These are phyloP conservation scores for Hanseniaspora guilliermondii DNA, from an alignment of 805 yeast species.

Conservation along the genomic window DNA sequence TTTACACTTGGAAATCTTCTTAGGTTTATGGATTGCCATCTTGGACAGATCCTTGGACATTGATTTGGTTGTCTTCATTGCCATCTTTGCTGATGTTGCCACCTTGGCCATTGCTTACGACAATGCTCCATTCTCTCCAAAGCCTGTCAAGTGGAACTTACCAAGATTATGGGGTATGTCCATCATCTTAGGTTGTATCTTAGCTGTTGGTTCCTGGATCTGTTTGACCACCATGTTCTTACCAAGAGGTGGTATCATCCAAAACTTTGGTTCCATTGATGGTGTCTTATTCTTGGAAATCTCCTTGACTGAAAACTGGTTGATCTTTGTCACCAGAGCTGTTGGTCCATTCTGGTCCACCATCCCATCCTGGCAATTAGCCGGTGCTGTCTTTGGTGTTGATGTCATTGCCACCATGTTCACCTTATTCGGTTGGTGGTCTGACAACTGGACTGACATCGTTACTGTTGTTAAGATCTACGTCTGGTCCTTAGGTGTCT, in stretches of 20 bases:
- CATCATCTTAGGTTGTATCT: conserved; percentile 66
- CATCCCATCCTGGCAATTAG: conserved; percentile 87
- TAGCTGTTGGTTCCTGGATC: conserved; percentile 90
- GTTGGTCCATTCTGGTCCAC: conserved; percentile 98
- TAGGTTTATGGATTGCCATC: conserved; percentile 94
- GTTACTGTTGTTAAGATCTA: conserved; percentile 89
- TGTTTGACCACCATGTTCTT: conserved; percentile 87
- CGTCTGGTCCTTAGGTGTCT: conserved; percentile 93
- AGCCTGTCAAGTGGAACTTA: conserved; percentile 92
- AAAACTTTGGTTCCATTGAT: conserved; percentile 88
- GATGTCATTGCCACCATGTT: conserved; percentile 87
- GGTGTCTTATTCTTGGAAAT: conserved; percentile 90
- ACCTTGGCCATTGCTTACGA: conserved; percentile 95
- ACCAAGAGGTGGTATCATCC: conserved; percentile 85
- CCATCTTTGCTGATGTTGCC: conserved; percentile 94
- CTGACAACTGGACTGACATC: conserved; percentile 92
- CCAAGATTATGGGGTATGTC: conserved; percentile 98
- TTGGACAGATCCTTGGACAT: conserved; percentile 75
- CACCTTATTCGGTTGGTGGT: conserved; percentile 94
- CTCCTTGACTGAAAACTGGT: conserved; percentile 93
- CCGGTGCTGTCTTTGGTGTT: conserved; percentile 85
- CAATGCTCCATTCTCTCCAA: conserved; percentile 87
- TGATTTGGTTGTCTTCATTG: conserved; percentile 89
- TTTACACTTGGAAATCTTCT: conserved; percentile 83
- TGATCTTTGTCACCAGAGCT: conserved; percentile 92